Evolutionary conservation across 2,329 filamentous ascomycete species (phyloP), one percentile per base, ranked within the genome.

Genomic region (Escovopsis sp.): DNA sequence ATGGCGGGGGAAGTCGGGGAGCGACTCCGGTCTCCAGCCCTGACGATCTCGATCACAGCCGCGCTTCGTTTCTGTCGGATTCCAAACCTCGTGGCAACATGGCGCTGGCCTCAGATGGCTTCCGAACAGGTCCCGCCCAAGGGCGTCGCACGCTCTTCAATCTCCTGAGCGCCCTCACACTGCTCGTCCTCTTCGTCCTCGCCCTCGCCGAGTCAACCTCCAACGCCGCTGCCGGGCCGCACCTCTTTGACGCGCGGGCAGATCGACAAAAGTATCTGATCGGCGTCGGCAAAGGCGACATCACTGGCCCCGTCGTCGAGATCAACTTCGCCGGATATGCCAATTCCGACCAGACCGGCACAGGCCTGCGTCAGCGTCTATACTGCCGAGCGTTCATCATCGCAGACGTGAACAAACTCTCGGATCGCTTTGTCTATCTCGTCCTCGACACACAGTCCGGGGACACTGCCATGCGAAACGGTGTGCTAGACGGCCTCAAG

Each of bases 261-360:
- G 36, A 29, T 25, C 36, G 54, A 17, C 52, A 56, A 37, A 51
- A 49, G 39, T 72, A 71, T 40, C 57, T 72, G 25, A 48, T 73
- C 31, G 70, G 69, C 14, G 66, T 69, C 2, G 69, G 69, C 32
- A 72, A 72, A 50, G 68, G 63, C 5, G 70, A 74, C 44, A 70
- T 73, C 45, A 74, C 70, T 0, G 69, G 82, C 2, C 85, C 86
- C 0, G 84, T 92, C 11, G 86, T 92, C 16, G 85, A 94, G 55
- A 72, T 94, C 50, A 86, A 85, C 48, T 70, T 94, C 52, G 90
- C 88, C 68, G 87, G 87, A 41, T 94, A 94, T 62, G 88, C 88
- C 23, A 81, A 87, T 54, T 64, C 78, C n/a, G 71, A 72, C 29
- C 88, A 96, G 60, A 61, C 79, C 21, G 88, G 88, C 31, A 77